phyloP scores from a whole-genome alignment of 2,329 filamentous ascomycete species.

The Neopestalotiopsis sp. region DNA sequence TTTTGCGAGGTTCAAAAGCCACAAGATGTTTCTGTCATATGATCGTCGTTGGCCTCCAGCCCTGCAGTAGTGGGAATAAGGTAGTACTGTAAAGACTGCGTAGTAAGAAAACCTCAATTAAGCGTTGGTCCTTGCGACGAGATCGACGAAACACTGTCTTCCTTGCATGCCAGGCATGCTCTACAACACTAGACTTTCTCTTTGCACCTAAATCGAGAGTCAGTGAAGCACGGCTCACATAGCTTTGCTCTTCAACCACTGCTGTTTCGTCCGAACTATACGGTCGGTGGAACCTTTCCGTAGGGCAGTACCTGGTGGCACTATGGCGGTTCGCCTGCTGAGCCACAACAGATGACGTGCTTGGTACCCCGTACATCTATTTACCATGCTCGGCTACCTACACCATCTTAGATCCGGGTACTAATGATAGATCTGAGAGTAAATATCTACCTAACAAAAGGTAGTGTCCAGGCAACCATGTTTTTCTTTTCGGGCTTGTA shows the following conservation, averaged over 20 bases:
- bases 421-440: no score
- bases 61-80: neutral
- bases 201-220: no score
- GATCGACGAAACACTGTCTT: neutral
- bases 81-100: no score
- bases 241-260: no score
- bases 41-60: neutral
- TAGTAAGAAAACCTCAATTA: neutral
- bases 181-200: no score
- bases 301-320: neutral
- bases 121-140: slow-evolving; percentile 13
- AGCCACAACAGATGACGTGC: slow-evolving; percentile 5
- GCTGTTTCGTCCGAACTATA: neutral
- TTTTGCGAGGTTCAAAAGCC: neutral
- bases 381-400: no score
- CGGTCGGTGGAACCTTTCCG: neutral
- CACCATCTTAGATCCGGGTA: no score
- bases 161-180: neutral
- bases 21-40: neutral
- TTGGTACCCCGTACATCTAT: neutral
- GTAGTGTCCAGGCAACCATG: no score
- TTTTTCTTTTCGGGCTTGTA: no score
- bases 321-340: neutral
- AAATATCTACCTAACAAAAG: no score
- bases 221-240: no score